Conservation (phyloP, 129 eudicot genomes). For the Pulicaria dysenterica region DNA sequence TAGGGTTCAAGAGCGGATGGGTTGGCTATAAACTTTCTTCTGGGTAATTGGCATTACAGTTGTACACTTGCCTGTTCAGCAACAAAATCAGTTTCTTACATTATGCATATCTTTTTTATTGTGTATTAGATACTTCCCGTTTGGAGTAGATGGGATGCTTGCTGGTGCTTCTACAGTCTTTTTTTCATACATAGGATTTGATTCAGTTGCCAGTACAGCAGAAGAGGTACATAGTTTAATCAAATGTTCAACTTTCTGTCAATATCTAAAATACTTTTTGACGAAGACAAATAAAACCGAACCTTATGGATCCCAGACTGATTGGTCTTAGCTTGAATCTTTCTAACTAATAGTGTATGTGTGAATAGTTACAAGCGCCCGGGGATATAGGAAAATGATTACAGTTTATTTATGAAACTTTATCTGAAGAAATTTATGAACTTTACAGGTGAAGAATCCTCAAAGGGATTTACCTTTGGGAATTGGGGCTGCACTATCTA, state of each 20-base stretch:
- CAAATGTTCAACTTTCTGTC: neutral
- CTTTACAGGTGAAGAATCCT: slow-evolving; percentile 82
- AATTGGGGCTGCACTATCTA: slow-evolving; percentile 81
- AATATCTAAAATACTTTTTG: neutral
- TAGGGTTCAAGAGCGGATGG: slow-evolving; percentile 92
- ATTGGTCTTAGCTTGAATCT: too few relatives aligned
- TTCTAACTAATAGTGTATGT: too few relatives aligned
- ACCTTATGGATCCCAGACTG: too few relatives aligned
- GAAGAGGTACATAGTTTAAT: slow-evolving; percentile 60
- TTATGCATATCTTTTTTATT: neutral
- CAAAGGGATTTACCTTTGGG: slow-evolving; percentile 94
- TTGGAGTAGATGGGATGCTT: slow-evolving; percentile 93
- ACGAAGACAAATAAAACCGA: too few relatives aligned
- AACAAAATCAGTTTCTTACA: neutral
- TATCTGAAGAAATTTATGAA: neutral
- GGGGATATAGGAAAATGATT: too few relatives aligned
- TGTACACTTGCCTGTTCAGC: slow-evolving; percentile 16
- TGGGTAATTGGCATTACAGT: slow-evolving; percentile 53
- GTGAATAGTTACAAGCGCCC: too few relatives aligned
- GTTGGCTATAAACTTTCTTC: slow-evolving; percentile 76
- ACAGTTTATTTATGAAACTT: too few relatives aligned
- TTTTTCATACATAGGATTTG: slow-evolving; percentile 94
- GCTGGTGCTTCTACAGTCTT: slow-evolving; percentile 98
- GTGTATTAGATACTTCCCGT: slow-evolving; percentile 72
- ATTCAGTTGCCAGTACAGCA: slow-evolving; percentile 97